phyloP scores from a whole-genome alignment of 75 land plant genomes.

The Pinus tabuliformis region DNA sequence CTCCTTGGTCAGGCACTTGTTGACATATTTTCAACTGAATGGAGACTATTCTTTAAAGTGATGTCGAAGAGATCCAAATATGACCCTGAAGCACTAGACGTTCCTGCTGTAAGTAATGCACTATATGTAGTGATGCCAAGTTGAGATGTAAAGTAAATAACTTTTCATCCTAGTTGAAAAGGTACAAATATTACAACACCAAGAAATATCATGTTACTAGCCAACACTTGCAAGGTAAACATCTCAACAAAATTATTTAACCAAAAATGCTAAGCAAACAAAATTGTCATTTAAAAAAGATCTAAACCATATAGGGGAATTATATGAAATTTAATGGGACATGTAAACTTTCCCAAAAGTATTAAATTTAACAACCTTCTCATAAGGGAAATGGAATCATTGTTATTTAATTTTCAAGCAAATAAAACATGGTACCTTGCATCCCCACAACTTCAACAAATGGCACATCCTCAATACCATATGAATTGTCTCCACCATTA shows the following conservation, averaged over 20 bases:
- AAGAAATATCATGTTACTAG: constrained; percentile 95
- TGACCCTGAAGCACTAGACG: constrained; percentile 36
- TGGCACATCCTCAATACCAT: constrained; percentile 99
- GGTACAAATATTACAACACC: constrained; percentile 86
- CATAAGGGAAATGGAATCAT: constrained; percentile 33
- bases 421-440: constrained; percentile 96
- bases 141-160: constrained; percentile 67
- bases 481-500: constrained; percentile 97
- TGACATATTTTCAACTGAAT: constrained; percentile 34
- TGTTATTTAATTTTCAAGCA: constrained; percentile 96
- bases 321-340: too few species aligned
- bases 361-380: not conserved
- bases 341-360: too few species aligned
- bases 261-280: not conserved
- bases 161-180: constrained; percentile 80
- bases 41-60: constrained; percentile 37
- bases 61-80: constrained; percentile 44
- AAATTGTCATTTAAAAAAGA: too few species aligned
- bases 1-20: constrained; percentile 7
- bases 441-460: constrained; percentile 99
- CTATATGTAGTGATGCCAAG: constrained; percentile 44
- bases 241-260: not conserved
- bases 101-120: constrained; percentile 36
- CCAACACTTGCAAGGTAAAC: constrained; percentile 70
- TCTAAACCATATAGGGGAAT: too few species aligned